Evolutionary conservation across 495 filamentous ascomycete genomes (phyloP).

Genomic region (Filosporella fistucella): DNA sequence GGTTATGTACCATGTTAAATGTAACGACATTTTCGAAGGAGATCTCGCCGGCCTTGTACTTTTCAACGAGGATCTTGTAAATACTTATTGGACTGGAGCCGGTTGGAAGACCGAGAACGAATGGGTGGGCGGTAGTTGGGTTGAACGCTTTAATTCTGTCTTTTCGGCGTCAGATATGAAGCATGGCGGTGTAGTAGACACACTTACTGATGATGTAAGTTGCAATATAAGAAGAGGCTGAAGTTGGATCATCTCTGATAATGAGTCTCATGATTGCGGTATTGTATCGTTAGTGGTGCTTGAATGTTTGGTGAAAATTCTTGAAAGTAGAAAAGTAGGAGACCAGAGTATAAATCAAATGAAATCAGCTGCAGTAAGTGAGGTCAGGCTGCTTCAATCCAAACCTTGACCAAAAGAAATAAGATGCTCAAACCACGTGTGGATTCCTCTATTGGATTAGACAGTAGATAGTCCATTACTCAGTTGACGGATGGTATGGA

Average conservation of each 20-base stretch:
- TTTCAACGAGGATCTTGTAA: conserved; percentile 72
- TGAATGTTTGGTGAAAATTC: background rate
- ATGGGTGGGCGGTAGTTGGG: conserved; percentile 65
- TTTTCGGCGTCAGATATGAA: conserved; percentile 15
- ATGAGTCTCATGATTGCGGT: conserved; percentile 68
- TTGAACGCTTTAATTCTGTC: conserved; percentile 69
- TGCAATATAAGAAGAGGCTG: conserved; percentile 70
- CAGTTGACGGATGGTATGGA: conserved; percentile 12
- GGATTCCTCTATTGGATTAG: conserved; percentile 12
- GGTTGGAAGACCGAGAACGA: conserved; percentile 80
- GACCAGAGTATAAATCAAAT: background rate
- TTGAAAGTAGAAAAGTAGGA: background rate
- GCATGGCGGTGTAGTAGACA: background rate
- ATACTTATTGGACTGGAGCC: conserved; percentile 75
- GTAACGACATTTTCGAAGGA: conserved; percentile 86
- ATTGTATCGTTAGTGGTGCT: background rate
- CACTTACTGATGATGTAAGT: conserved; percentile 74
- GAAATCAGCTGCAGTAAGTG: background rate
- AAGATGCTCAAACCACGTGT: conserved; percentile 8
- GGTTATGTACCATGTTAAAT: conserved; percentile 75
- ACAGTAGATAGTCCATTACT: conserved; percentile 4
- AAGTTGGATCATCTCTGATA: conserved; percentile 63
- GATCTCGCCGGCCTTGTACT: conserved; percentile 71
- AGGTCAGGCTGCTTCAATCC: background rate
- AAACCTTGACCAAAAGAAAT: background rate